Evolutionary conservation across 495 filamentous ascomycete genomes (phyloP), one percentile per base, ranked within the genome.

Genomic region (Aspergillus biplanus): DNA sequence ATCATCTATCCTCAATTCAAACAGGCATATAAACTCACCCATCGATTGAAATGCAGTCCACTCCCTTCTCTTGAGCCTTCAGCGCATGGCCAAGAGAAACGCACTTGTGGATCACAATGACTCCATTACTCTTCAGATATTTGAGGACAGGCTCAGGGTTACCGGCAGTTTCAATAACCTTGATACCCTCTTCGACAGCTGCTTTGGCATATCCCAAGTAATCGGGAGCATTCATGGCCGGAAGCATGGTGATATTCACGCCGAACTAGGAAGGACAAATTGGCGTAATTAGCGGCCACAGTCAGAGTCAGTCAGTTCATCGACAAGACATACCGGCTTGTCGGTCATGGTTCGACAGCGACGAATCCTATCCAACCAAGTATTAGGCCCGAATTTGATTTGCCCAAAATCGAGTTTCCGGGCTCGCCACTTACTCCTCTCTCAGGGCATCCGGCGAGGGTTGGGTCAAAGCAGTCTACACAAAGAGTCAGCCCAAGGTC

Each of bases 161-260:
- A 31, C 64, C 47, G 6, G 58, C 58, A 33, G 58, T 61, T 13
- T 61, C 58, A 18, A 61, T 16, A 18, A 61, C 34, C 49, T 61
- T 61, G 18, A 61, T 61, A 33, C 49, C 58, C 33, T 61, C 58
- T 54, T 61, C 48, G 48, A 61, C 49, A 11, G 49, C 58, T 8
- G 34, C 49, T 18, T 54, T 46, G 11, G 61, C 61, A n/a, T 63
- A 63, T 12, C 39, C 60, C 31, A 50, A 18, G n/a, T 63, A 63
- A 47, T 63, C 61, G 18, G 61, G 61, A 21, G 61, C 33, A 33
- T 57, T 58, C 31, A 63, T 50, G 3, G 53, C 33, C 1, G 61
- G 61, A 35, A 63, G 47, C 46, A 63, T 52, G 53, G 61, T 63
- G n/a, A 63, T 57, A 37, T 63, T 63, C 15, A 63, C 61, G 32